Conservation (phyloP, 345 rosid genomes). For the Eucalyptus polyanthemos region DNA sequence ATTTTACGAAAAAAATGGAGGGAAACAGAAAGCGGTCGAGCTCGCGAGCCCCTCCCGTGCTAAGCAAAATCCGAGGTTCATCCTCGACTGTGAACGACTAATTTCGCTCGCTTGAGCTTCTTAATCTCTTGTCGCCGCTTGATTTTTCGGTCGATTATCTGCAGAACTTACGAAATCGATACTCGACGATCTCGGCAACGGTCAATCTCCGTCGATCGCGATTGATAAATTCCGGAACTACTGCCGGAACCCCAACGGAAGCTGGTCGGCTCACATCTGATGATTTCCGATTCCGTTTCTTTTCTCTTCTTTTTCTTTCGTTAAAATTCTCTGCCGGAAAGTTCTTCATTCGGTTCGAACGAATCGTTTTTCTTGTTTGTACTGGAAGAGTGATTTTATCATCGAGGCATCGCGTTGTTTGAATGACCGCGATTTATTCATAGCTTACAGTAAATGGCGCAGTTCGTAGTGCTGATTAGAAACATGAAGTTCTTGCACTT, state of each 20-base stretch:
- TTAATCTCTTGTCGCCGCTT: neutral
- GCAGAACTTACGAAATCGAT: conserved; percentile 53
- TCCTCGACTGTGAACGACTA: neutral
- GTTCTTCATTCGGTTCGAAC: neutral
- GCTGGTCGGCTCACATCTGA: conserved; percentile 23
- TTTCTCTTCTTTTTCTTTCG: neutral
- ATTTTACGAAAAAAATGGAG: conserved; percentile 27
- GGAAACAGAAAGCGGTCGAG: conserved; percentile 18
- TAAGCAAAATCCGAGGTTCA: conserved; percentile 49
- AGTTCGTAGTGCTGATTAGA: neutral
- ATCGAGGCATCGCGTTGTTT: neutral
- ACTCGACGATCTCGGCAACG: conserved; percentile 30
- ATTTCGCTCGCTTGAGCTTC: neutral
- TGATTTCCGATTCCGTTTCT: neutral
- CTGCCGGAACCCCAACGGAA: conserved; percentile 29
- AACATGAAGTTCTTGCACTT: neutral
- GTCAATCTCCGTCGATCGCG: conserved; percentile 32
- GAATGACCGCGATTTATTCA: neutral
- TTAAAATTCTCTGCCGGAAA: neutral
- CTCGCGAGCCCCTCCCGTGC: conserved; percentile 15
- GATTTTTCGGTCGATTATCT: neutral
- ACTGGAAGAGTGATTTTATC: neutral
- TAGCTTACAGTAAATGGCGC: neutral
- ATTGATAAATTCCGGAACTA: conserved; percentile 54
- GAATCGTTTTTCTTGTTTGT: neutral